Conservation (phyloP, 2,329 filamentous ascomycete species). For the Ophiostoma sp. region DNA sequence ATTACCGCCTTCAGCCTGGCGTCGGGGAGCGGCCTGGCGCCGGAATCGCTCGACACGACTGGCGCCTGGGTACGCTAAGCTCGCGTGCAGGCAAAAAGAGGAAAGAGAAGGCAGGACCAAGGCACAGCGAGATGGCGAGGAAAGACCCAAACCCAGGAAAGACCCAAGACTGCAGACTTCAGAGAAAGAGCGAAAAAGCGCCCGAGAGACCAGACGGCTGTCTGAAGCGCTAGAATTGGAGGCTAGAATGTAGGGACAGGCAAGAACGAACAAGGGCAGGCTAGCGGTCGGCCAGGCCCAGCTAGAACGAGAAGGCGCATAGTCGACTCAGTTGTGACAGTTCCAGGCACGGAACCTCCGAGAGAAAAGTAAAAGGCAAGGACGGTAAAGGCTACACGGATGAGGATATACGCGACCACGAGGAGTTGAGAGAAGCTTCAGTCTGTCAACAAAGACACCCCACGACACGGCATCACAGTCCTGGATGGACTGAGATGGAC, state of each 20-base stretch:
- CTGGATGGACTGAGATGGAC: slow-evolving; percentile 12
- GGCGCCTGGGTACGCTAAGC: slow-evolving; percentile 15
- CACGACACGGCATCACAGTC: slow-evolving; percentile 6
- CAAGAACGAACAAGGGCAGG: background rate
- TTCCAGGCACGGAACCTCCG: slow-evolving; percentile 6
- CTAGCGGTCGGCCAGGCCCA: background rate
- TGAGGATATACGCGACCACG: background rate
- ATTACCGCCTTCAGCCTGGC: background rate
- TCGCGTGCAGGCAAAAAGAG: slow-evolving; percentile 1
- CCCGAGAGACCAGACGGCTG: background rate
- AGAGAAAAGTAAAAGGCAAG: background rate
- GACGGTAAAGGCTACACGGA: background rate
- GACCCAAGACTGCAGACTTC: background rate
- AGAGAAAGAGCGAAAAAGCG: slow-evolving; percentile 18
- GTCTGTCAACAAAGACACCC: background rate
- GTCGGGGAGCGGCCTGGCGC: slow-evolving; percentile 14
- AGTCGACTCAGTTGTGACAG: background rate
- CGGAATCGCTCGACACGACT: slow-evolving; percentile 12
- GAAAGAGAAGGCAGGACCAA: background rate
- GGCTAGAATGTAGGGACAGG: background rate
- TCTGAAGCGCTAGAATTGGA: background rate
- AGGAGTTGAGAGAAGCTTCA: too few species aligned
- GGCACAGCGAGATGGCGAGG: background rate
- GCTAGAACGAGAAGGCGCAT: background rate
- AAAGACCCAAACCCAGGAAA: background rate